Percentiles rank a stretch among this genome's conserved stretches.
Conservation (phyloP, 306 rosid species). For the Citrullus mucosospermus region DNA sequence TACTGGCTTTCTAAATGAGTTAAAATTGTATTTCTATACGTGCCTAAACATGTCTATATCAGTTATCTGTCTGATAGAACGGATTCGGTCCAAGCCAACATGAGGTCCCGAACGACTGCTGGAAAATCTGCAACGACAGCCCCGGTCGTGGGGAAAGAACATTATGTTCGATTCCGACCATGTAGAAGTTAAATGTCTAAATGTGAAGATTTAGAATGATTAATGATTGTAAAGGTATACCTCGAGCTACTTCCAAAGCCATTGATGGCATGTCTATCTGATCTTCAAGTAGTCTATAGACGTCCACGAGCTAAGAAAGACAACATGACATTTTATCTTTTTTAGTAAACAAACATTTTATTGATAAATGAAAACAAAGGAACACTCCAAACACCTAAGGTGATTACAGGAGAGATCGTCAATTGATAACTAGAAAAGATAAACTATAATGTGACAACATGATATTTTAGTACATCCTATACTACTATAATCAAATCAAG, state of each 20-base stretch:
- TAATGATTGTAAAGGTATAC: constrained; percentile 22
- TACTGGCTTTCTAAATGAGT: constrained; percentile 16
- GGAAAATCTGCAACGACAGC: constrained; percentile 54
- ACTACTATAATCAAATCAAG: background rate
- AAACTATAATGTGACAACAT: background rate
- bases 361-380: too few relatives aligned
- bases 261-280: constrained; percentile 74
- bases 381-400: too few relatives aligned
- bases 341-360: too few relatives aligned
- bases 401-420: too few relatives aligned
- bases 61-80: constrained; percentile 57
- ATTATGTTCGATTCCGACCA: background rate
- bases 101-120: constrained; percentile 52
- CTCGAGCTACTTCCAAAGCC: constrained; percentile 82
- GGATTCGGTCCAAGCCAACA: constrained; percentile 80
- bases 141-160: background rate
- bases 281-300: constrained; percentile 78
- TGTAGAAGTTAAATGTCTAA: background rate
- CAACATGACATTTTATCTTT: constrained; percentile 5
- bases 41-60: background rate
- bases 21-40: background rate
- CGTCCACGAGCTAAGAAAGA: constrained; percentile 75
- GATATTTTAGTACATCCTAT: constrained; percentile 4
- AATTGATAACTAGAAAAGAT: too few relatives aligned
- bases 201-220: background rate